A percentile compares a stretch with the other conserved stretches of the same genome.
Evolutionary conservation across 345 rosid species (phyloP).

Genomic region (Moringa oleifera): DNA sequence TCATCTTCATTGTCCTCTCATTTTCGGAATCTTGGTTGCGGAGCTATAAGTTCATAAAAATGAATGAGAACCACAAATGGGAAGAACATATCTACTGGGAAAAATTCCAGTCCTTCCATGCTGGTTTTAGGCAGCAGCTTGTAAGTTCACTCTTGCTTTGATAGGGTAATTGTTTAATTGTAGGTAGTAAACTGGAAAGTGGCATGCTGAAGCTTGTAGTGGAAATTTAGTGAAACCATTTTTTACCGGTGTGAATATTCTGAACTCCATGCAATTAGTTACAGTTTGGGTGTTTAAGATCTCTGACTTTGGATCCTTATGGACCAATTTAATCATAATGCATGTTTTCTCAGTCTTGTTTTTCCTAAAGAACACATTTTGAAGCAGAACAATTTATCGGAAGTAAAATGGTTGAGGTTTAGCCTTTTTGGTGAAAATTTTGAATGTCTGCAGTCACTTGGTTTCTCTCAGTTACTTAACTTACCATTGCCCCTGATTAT

Average conservation of each 20-base stretch:
- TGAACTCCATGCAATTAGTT: background rate
- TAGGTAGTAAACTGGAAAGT: background rate
- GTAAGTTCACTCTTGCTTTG: constrained; percentile 28
- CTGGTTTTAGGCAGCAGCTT: constrained; percentile 47
- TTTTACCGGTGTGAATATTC: background rate
- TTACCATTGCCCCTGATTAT: too few relatives aligned
- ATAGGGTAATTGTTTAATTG: background rate
- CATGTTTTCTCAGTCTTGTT: background rate
- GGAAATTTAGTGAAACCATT: background rate
- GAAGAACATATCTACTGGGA: constrained; percentile 71
- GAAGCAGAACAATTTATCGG: background rate
- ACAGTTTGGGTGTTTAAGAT: background rate
- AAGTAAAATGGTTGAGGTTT: background rate
- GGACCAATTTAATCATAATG: background rate
- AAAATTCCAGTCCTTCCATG: constrained; percentile 53
- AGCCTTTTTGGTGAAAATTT: too few relatives aligned
- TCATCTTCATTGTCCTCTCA: too few relatives aligned
- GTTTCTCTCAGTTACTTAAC: background rate
- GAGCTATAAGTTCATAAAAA: constrained; percentile 12
- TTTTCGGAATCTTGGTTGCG: background rate
- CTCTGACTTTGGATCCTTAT: too few relatives aligned
- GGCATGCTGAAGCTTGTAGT: too few relatives aligned
- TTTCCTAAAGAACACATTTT: background rate
- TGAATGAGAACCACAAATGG: constrained; percentile 49
- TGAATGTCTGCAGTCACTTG: background rate